Percentiles rank a stretch among this genome's conserved stretches.
phyloP scores from a whole-genome alignment of 2,329 filamentous ascomycete genomes.

The Ophiostoma sp. region DNA sequence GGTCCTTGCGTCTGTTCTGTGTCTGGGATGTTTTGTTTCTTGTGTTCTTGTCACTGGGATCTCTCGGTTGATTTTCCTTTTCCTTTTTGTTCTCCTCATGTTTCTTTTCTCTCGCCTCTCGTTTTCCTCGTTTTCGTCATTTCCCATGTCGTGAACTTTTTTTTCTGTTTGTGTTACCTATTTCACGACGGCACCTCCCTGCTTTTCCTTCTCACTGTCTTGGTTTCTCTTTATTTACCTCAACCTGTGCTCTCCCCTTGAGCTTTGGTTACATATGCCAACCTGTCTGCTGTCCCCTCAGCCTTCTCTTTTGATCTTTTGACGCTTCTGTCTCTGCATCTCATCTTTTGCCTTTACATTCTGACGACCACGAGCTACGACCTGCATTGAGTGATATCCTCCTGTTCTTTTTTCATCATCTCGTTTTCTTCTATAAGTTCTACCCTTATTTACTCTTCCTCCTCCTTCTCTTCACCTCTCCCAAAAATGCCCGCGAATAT shows the following conservation, averaged over 20 bases:
- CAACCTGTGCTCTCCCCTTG: neutral
- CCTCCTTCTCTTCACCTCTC: neutral
- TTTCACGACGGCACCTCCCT: neutral
- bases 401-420: neutral
- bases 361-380: neutral
- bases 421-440: neutral
- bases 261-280: neutral
- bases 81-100: neutral
- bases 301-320: neutral
- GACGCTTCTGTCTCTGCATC: neutral
- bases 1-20: neutral
- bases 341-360: neutral
- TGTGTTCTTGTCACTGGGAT: neutral
- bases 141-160: neutral
- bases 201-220: neutral
- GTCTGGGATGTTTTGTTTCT: slow-evolving; percentile 9
- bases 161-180: neutral
- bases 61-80: neutral
- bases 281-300: neutral
- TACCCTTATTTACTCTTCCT: neutral
- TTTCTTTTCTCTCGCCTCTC: neutral
- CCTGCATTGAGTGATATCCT: slow-evolving; percentile 1
- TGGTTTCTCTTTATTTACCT: slow-evolving; percentile 1
- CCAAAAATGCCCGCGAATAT: neutral
- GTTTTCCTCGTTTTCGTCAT: neutral